phyloP scores from a whole-genome alignment of 306 rosid species.

The Macrotyloma uniflorum region DNA sequence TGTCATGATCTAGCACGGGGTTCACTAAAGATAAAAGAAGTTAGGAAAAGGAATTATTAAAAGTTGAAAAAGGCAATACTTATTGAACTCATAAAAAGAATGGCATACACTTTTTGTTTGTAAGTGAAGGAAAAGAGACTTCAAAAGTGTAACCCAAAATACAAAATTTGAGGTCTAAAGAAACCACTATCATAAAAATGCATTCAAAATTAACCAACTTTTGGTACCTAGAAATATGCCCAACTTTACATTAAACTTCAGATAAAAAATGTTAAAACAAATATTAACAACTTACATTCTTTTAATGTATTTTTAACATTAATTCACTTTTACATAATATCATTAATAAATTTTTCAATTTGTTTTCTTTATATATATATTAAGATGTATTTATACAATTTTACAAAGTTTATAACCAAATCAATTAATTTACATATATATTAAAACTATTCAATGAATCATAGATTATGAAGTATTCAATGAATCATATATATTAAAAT shows the following conservation, averaged over 20 bases:
- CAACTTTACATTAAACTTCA: not conserved
- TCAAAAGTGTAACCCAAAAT: conserved; percentile 22
- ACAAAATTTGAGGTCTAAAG: not conserved
- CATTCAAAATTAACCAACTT: conserved; percentile 26
- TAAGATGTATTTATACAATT: no score
- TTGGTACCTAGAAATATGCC: not conserved
- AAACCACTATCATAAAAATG: not conserved
- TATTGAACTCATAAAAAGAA: conserved; percentile 32
- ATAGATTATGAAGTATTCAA: no score
- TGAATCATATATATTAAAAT: no score
- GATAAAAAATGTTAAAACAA: not conserved
- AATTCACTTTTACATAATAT: not conserved
- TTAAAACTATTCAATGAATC: no score
- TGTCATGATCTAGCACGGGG: not conserved
- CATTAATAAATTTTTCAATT: no score
- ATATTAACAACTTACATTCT: not conserved
- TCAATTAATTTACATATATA: no score
- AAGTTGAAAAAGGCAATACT: conserved; percentile 29
- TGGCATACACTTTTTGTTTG: conserved; percentile 23
- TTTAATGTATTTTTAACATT: not conserved
- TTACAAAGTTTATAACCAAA: no score
- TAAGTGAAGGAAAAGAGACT: not conserved
- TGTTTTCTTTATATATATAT: no score
- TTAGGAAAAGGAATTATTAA: conserved; percentile 23
- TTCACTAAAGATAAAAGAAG: conserved; percentile 2